Evolutionary conservation across 148 eudicot genomes (phyloP).

Genomic region (Mesembryanthemum crystallinum): DNA sequence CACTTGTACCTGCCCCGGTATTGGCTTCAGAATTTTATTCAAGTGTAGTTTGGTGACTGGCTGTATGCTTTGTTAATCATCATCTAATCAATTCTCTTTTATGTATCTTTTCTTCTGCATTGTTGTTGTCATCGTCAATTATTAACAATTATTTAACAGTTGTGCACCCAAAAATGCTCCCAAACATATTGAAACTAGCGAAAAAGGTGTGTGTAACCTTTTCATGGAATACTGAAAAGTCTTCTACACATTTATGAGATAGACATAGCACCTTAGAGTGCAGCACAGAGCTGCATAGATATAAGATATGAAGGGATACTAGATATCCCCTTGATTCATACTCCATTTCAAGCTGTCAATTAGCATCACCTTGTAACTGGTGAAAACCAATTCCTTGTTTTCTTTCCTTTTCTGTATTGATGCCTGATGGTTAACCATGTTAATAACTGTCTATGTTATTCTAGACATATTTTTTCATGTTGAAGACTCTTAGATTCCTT

Average conservation of each 20-base stretch:
- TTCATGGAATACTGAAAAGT: not conserved
- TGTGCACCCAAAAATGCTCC: not conserved
- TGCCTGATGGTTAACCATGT: not conserved
- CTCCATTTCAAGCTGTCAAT: not conserved
- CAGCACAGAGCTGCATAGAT: too few relatives aligned
- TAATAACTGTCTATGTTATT: not conserved
- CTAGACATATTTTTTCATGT: too few relatives aligned
- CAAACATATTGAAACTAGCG: not conserved
- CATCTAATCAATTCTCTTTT: not conserved
- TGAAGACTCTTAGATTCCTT: not conserved
- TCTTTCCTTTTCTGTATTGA: not conserved
- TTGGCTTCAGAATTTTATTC: conserved; percentile 18
- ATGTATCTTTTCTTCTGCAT: not conserved
- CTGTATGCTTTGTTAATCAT: not conserved
- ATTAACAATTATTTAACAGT: not conserved
- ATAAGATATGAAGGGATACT: not conserved
- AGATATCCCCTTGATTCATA: not conserved
- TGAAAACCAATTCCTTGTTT: not conserved
- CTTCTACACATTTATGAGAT: not conserved
- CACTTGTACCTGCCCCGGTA: conserved; percentile 95
- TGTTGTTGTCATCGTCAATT: not conserved
- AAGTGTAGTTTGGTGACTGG: not conserved
- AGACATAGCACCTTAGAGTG: not conserved
- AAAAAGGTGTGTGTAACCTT: not conserved
- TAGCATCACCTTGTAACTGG: not conserved